A percentile compares a stretch with the other conserved stretches of the same genome.
phyloP scores from a whole-genome alignment of 805 yeast species.

The Wickerhamiella occidentalis region DNA sequence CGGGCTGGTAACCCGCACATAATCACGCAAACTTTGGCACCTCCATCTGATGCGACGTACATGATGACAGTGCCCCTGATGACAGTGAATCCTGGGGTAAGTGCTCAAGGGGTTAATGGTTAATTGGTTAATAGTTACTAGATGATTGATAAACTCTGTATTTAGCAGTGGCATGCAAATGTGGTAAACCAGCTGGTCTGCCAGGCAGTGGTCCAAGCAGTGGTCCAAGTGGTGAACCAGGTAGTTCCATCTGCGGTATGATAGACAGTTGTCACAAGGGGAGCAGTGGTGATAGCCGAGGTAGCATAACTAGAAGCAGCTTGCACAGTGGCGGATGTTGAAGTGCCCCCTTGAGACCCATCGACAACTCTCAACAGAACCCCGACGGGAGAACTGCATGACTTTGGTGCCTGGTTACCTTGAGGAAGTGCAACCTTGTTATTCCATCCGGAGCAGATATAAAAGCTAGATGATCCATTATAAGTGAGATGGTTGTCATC shows the following conservation, averaged over 20 bases:
- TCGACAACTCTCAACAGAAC: neutral
- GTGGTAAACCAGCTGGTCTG: neutral
- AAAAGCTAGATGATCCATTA: neutral
- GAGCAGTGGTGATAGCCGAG: neutral
- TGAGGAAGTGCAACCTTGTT: neutral
- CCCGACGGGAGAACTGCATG: slow-evolving; percentile 3
- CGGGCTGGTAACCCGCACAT: slow-evolving; percentile 42
- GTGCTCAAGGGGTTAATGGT: no score
- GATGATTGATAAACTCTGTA: no score
- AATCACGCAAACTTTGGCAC: slow-evolving; percentile 21
- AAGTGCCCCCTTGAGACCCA: neutral
- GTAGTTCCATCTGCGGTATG: neutral
- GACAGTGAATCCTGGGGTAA: neutral
- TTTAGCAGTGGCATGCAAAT: neutral
- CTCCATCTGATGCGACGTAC: slow-evolving; percentile 22
- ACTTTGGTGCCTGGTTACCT: neutral
- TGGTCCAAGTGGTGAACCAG: slow-evolving; percentile 1
- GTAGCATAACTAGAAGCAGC: neutral
- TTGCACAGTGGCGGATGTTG: neutral
- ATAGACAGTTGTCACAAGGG: neutral
- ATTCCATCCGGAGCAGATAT: neutral
- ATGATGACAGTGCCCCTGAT: neutral
- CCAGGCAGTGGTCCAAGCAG: neutral
- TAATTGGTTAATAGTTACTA: no score
- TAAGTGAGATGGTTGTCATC: neutral